Percentiles rank a stretch among this genome's conserved stretches.
Evolutionary conservation across 164 flowering plant genomes (phyloP).

Genomic region (Sextonia rubra): DNA sequence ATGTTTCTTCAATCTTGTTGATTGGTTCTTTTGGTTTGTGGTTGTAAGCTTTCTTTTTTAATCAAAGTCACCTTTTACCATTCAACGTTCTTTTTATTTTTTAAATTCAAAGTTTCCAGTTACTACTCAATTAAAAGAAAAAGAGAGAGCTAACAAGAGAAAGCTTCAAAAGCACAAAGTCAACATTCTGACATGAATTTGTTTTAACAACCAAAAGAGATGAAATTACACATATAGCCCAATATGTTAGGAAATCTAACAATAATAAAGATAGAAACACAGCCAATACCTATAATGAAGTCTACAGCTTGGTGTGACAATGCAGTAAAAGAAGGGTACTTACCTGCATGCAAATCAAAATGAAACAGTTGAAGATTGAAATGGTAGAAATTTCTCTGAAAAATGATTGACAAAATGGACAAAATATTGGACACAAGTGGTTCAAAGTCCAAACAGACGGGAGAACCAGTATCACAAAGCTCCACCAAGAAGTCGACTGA

Average conservation of each 20-base stretch:
- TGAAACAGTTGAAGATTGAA: background rate
- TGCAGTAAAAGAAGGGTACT: conserved; percentile 38
- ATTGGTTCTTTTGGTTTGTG: no score
- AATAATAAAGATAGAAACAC: background rate
- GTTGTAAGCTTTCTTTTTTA: no score
- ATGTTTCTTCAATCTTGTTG: no score
- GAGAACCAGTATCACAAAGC: conserved; percentile 46
- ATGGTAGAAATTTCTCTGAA: background rate
- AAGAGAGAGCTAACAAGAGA: background rate
- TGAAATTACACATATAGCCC: background rate
- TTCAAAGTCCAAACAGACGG: conserved; percentile 4
- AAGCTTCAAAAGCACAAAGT: background rate
- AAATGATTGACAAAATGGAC: background rate
- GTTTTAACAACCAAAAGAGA: background rate
- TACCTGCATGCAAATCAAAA: conserved; percentile 36
- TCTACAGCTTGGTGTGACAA: conserved; percentile 92
- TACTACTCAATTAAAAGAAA: no score
- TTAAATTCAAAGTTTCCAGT: no score
- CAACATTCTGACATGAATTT: background rate
- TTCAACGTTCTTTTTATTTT: no score
- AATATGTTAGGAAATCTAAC: no score
- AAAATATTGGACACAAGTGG: background rate
- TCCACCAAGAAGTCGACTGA: conserved; percentile 84
- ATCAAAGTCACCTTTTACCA: no score
- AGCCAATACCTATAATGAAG: conserved; percentile 66